Conservation (phyloP, 2,329 filamentous ascomycete species). For the Fusarium multiceps region DNA sequence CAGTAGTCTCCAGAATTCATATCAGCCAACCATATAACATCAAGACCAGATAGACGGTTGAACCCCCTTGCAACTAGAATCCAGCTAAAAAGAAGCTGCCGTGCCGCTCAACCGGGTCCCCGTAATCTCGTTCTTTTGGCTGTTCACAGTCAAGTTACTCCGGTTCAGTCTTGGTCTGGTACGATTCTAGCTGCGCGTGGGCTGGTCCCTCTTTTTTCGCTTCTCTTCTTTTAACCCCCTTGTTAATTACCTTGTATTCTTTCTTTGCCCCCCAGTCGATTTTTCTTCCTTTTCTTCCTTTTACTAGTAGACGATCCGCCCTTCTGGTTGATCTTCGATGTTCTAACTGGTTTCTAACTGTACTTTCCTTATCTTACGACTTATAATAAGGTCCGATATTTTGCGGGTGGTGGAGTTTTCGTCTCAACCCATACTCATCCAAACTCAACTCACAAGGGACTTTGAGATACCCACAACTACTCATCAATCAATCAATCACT, state of each 20-base stretch:
- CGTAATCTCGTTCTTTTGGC: slow-evolving; percentile 31
- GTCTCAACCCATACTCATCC: not conserved
- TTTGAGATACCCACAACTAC: slow-evolving; percentile 31
- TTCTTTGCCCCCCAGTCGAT: not conserved
- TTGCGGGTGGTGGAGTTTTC: slow-evolving; percentile 16
- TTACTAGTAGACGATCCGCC: slow-evolving; percentile 27
- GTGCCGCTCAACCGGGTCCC: slow-evolving; percentile 26
- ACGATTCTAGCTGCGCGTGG: slow-evolving; percentile 44
- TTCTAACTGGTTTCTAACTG: slow-evolving; percentile 22
- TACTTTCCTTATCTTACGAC: slow-evolving; percentile 4
- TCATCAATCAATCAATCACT: slow-evolving; percentile 10
- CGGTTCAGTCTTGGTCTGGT: slow-evolving; percentile 40
- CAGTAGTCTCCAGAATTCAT: not conserved
- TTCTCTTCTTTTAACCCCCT: slow-evolving; percentile 19
- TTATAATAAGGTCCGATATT: slow-evolving; percentile 20
- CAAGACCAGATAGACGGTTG: slow-evolving; percentile 1
- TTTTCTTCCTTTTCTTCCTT: slow-evolving; percentile 23
- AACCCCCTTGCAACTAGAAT: slow-evolving; percentile 12
- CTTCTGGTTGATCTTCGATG: slow-evolving; percentile 28
- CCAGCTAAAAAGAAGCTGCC: slow-evolving; percentile 23
- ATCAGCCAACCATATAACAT: slow-evolving; percentile 37
- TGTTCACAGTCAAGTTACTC: slow-evolving; percentile 32
- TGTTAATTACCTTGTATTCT: slow-evolving; percentile 20
- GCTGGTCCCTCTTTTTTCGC: slow-evolving; percentile 42
- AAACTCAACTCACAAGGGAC: slow-evolving; percentile 4